These are phyloP conservation scores for Tricholoma sp. DNA, from an alignment of 768 basidiomycete genomes.

Conservation along the genomic window DNA sequence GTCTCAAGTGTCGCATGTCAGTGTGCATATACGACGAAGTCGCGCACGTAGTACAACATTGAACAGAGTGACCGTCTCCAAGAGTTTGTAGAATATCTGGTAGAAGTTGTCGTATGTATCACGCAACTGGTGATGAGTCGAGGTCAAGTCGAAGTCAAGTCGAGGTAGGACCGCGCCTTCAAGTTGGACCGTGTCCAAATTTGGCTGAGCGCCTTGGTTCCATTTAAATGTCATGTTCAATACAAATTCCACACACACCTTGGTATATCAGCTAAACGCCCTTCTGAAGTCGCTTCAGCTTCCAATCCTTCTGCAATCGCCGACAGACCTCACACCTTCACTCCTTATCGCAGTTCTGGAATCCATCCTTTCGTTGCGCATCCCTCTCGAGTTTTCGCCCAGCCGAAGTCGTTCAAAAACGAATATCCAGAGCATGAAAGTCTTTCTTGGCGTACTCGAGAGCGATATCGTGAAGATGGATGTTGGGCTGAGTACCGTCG, in stretches of 20 bases:
- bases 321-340: conserved; percentile 64
- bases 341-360: conserved; percentile 70
- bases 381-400: conserved; percentile 28
- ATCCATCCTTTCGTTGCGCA: conserved; percentile 47
- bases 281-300: conserved; percentile 12
- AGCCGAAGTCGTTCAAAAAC: conserved; percentile 2
- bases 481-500: conserved; percentile 60
- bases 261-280: conserved; percentile 13
- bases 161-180: background rate
- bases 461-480: conserved; percentile 56
- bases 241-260: background rate
- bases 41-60: too few species aligned
- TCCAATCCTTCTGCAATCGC: conserved; percentile 34
- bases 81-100: too few species aligned
- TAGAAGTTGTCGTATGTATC: too few species aligned
- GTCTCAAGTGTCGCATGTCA: too few species aligned
- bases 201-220: background rate
- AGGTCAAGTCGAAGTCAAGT: conserved; percentile 10
- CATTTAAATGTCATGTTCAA: conserved; percentile 16
- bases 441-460: conserved; percentile 72
- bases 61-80: too few species aligned
- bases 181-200: background rate
- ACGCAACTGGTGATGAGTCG: too few species aligned
- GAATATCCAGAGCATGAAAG: conserved; percentile 65
- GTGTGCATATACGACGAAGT: too few species aligned